Evolutionary conservation across 2,329 filamentous ascomycete genomes (phyloP).

Genomic region (Fusarium heterosporum): DNA sequence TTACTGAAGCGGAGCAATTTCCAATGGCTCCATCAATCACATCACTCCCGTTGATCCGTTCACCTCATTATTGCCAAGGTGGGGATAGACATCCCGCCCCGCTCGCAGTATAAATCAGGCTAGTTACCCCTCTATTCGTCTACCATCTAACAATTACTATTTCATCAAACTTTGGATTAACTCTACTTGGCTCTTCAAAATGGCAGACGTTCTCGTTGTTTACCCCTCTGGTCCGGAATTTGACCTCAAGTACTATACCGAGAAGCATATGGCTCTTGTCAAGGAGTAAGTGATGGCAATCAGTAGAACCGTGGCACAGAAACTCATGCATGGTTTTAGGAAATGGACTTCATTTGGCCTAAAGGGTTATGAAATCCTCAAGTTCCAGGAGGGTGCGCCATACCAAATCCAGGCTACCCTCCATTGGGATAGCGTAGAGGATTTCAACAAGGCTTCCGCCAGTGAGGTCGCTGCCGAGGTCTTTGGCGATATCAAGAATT

Average conservation of each 20-base stretch:
- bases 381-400: conserved; percentile 28
- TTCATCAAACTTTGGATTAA: background rate
- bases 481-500: conserved; percentile 45
- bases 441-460: conserved; percentile 29
- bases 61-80: conserved; percentile 9
- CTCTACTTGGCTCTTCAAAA: conserved; percentile 2
- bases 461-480: conserved; percentile 14
- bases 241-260: conserved; percentile 45
- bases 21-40: conserved; percentile 7
- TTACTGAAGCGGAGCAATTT: conserved; percentile 12
- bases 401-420: conserved; percentile 45
- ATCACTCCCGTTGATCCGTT: conserved; percentile 23
- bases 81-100: conserved; percentile 15
- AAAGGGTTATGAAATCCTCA: conserved; percentile 39
- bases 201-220: conserved; percentile 44
- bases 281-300: conserved; percentile 29
- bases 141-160: background rate
- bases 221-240: conserved; percentile 46
- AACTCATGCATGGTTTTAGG: conserved; percentile 11
- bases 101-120: conserved; percentile 9
- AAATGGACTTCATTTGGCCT: conserved; percentile 39
- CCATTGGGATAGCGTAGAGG: conserved; percentile 39
- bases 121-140: conserved; percentile 23
- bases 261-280: conserved; percentile 46
- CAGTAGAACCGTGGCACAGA: background rate